Percentiles rank a stretch among this genome's conserved stretches.
phyloP scores from a whole-genome alignment of 176 grass and related monocot species.

The Aegilops umbellulata region DNA sequence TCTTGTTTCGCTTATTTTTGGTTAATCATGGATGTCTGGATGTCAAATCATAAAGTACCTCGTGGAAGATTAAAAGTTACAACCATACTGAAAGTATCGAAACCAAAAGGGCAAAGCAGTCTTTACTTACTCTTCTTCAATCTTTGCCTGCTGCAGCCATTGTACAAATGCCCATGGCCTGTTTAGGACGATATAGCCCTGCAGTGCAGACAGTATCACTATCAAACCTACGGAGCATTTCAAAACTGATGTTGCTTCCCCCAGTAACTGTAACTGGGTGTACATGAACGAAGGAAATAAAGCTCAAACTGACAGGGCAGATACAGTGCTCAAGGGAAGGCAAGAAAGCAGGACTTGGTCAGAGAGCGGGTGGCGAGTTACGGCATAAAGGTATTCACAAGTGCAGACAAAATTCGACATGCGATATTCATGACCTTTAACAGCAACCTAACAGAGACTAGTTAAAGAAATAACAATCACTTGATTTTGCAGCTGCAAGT shows the following conservation, averaged over 20 bases:
- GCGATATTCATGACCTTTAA: neutral
- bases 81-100: neutral
- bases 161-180: conserved; percentile 98
- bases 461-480: neutral
- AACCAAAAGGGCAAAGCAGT: neutral
- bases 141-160: conserved; percentile 84
- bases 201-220: conserved; percentile 40
- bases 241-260: neutral
- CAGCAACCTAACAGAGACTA: neutral
- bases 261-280: neutral
- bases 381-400: neutral
- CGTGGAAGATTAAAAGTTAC: neutral
- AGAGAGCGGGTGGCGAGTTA: neutral
- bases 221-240: neutral
- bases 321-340: neutral
- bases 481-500: neutral
- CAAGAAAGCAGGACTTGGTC: conserved; percentile 1
- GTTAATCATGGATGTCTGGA: conserved; percentile 14
- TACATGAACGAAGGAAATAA: neutral
- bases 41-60: neutral
- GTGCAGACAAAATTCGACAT: neutral
- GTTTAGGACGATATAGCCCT: conserved; percentile 95
- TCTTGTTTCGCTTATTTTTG: neutral
- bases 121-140: conserved; percentile 84
- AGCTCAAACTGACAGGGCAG: neutral